Evolutionary conservation across 306 rosid species (phyloP), one percentile per base, ranked within the genome.

Genomic region (Geum urbanum): DNA sequence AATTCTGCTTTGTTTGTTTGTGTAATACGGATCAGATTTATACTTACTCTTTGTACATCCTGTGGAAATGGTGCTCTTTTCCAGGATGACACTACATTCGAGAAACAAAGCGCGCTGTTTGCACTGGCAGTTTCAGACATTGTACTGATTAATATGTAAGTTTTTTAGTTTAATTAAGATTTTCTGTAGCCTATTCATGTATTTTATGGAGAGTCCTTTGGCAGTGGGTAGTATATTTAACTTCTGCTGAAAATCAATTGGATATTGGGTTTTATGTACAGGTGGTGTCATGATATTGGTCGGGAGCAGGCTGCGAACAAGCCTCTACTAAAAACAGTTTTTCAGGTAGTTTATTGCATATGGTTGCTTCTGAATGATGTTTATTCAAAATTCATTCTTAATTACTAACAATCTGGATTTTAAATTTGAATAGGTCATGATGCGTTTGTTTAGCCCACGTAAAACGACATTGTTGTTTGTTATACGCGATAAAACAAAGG

Each of bases 201-300:
- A 9, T 27, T 27, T 57, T 46, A 1, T 35, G 35, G 20, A 46
- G 1, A 10, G 19, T 63, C 69, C 48, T 61, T 66, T 8, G 63
- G 39, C 10, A 24, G 47, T 54, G 15, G 45, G 32, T 41, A 5
- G 35, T 10, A 40, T 15, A 7, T 9, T 7, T 19, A 71, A 59
- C 19, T 61, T 72, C n/a, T 72, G 52, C 22, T 52, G 19, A 0
- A n/a, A 37, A 43, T 27, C 35, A 60, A 63, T 47, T 74, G 37
- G 70, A 24, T 52, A 67, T 62, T 75, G 75, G 32, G 60, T 56
- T 77, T 79, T 72, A 50, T 82, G 24, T 76, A 57, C 86, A 94
- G 98, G 91, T 94, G 97, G 98, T 90, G 97, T 75, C 98, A 94
- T 84, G 98, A 94, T 85, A 94, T 90, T 64, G 98, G 98, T 32